These are phyloP conservation scores for Tubosaeta brunneosetosa DNA, from an alignment of 768 basidiomycete species.

Conservation along the genomic window DNA sequence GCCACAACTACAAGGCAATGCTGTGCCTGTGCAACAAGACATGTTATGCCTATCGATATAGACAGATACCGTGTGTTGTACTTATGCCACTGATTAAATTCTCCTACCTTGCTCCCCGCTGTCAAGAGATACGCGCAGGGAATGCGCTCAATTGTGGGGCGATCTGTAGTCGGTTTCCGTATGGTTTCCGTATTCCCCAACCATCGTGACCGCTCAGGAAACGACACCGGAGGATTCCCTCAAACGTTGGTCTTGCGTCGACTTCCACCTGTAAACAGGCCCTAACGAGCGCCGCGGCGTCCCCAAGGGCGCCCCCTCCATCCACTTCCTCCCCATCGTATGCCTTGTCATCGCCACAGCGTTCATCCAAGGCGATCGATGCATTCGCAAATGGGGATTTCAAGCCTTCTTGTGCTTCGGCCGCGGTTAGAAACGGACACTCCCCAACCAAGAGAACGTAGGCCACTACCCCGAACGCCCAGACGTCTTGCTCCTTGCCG, in stretches of 20 bases:
- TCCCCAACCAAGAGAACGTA: conserved; percentile 92
- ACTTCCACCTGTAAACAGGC: conserved; percentile 83
- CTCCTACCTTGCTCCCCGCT: conserved; percentile 10
- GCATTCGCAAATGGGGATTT: conserved; percentile 71
- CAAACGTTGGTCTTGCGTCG: conserved; percentile 77
- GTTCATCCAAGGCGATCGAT: conserved; percentile 71
- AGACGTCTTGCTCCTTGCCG: conserved; percentile 96
- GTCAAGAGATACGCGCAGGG: conserved; percentile 26
- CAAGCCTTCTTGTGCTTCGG: conserved; percentile 85
- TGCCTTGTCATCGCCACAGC: conserved; percentile 72
- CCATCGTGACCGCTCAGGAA: conserved; percentile 78
- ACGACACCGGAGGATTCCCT: conserved; percentile 69
- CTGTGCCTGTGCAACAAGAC: conserved; percentile 1
- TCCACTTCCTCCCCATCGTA: conserved; percentile 72
- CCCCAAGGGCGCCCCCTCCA: conserved; percentile 78
- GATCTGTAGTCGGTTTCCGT: conserved; percentile 23
- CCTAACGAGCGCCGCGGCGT: conserved; percentile 79
- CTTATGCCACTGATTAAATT: too few species aligned
- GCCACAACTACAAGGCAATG: neutral
- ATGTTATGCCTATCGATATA: conserved; percentile 2
- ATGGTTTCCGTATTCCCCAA: conserved; percentile 49
- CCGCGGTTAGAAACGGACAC: conserved; percentile 87
- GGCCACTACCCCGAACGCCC: conserved; percentile 96
- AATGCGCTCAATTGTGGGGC: conserved; percentile 31
- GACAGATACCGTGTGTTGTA: conserved; percentile 5